phyloP scores from a whole-genome alignment of 306 rosid genomes.

The Corylus avellana region DNA sequence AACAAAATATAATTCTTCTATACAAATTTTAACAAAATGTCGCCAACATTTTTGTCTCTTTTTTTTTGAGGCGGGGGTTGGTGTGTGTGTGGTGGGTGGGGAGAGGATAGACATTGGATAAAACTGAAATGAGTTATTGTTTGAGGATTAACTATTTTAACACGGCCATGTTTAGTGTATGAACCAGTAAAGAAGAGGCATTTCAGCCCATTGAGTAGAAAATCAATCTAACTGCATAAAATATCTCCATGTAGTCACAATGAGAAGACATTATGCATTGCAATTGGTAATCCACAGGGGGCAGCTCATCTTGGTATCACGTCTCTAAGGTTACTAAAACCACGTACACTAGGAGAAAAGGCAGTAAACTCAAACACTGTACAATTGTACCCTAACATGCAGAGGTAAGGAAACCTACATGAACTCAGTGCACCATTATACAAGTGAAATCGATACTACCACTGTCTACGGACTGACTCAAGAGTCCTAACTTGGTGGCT shows the following conservation, averaged over 20 bases:
- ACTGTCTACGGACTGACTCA: slow-evolving; percentile 6
- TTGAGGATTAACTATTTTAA: too few relatives aligned
- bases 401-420: not conserved
- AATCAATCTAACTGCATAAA: not conserved
- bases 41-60: too few relatives aligned
- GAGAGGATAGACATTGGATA: not conserved
- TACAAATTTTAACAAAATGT: not conserved
- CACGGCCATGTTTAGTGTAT: not conserved
- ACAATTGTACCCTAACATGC: not conserved
- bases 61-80: too few relatives aligned
- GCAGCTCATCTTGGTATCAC: not conserved
- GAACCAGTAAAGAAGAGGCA: not conserved
- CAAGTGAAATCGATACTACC: not conserved
- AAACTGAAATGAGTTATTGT: not conserved
- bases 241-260: not conserved
- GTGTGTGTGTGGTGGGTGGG: too few relatives aligned
- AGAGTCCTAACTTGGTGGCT: not conserved
- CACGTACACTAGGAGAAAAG: not conserved
- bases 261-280: not conserved
- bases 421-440: not conserved
- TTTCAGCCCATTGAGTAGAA: not conserved
- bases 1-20: not conserved
- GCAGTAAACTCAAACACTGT: not conserved
- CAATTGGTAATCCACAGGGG: not conserved
- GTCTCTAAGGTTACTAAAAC: not conserved